phyloP scores from a whole-genome alignment of 2,329 filamentous ascomycete genomes.

The Trichoderma arundinaceum region DNA sequence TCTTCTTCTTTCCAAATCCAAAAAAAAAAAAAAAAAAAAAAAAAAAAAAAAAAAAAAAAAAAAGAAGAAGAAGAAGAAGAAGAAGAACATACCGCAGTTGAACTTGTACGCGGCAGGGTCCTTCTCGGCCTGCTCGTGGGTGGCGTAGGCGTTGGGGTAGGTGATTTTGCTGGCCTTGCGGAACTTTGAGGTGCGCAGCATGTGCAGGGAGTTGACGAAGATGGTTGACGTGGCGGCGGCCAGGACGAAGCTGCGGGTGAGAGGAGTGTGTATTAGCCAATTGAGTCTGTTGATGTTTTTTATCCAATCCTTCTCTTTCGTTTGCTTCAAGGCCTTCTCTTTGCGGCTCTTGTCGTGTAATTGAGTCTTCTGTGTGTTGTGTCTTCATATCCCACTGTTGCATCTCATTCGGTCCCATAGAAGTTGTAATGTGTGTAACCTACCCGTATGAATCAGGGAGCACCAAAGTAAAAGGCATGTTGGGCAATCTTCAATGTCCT shows the following conservation, averaged over 20 bases:
- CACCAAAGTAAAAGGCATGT: slow-evolving; percentile 52
- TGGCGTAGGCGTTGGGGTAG: slow-evolving; percentile 65
- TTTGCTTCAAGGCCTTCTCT: background rate
- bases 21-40: background rate
- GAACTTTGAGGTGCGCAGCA: slow-evolving; percentile 51
- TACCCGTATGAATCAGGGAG: slow-evolving; percentile 60
- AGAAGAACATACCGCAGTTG: slow-evolving; percentile 62
- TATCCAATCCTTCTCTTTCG: background rate
- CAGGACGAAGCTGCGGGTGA: slow-evolving; percentile 62
- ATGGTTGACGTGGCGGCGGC: slow-evolving; percentile 61
- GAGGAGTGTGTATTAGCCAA: background rate
- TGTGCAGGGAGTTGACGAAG: slow-evolving; percentile 63
- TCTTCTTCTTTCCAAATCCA: too few relatives aligned
- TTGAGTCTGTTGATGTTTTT: background rate
- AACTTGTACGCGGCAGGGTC: slow-evolving; percentile 61
- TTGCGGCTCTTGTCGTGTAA: too few relatives aligned
- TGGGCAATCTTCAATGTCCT: slow-evolving; percentile 33
- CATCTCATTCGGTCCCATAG: background rate
- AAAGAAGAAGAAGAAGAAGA: background rate
- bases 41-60: background rate
- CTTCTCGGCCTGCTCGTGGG: slow-evolving; percentile 58
- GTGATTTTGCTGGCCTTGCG: slow-evolving; percentile 60
- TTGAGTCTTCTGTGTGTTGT: too few relatives aligned
- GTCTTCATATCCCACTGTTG: too few relatives aligned
- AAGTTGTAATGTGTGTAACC: slow-evolving; percentile 35